Conservation (phyloP, 2,329 filamentous ascomycete species). For the Cryphonectria parasitica region DNA sequence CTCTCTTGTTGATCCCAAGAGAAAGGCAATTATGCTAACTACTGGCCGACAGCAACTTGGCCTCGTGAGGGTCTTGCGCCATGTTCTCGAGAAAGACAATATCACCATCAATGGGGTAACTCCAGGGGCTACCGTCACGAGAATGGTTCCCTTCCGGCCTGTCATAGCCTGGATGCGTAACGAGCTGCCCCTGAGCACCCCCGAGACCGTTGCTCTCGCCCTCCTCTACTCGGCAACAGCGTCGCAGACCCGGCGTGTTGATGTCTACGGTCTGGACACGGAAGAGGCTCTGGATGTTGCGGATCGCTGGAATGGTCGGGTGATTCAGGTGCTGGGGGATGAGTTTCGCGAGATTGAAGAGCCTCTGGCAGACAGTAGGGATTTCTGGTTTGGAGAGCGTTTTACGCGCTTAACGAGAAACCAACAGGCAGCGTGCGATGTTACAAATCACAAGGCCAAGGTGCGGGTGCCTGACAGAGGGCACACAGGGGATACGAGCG, state of each 20-base stretch:
- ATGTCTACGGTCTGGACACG: conserved; percentile 1
- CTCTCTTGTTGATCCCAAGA: not conserved
- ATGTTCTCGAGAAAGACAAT: conserved; percentile 3
- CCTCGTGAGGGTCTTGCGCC: conserved; percentile 8
- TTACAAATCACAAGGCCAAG: conserved; percentile 12
- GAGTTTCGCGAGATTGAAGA: conserved; percentile 12
- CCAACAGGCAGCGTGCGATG: conserved; percentile 11
- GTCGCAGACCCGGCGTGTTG: conserved; percentile 1
- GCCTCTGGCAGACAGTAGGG: not conserved
- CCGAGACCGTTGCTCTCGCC: conserved; percentile 8
- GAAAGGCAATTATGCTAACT: not conserved
- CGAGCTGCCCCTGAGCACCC: conserved; percentile 10
- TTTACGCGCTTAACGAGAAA: not conserved
- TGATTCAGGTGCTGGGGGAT: conserved; percentile 16
- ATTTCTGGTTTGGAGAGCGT: conserved; percentile 11
- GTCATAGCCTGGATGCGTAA: conserved; percentile 17
- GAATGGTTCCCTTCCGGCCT: conserved; percentile 11
- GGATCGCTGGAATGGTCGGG: conserved; percentile 17
- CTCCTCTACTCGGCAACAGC: conserved; percentile 1
- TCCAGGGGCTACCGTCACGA: conserved; percentile 12
- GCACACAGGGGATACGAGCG: conserved; percentile 1
- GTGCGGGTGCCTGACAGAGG: not conserved
- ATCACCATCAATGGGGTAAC: conserved; percentile 14
- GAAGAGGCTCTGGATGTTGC: not conserved
- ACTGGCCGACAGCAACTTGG: conserved; percentile 9